Percentiles rank a stretch among this genome's conserved stretches.
These are phyloP conservation scores for cucumber (Cucumis sativus) DNA, from an alignment of 306 rosid genomes.

Conservation along the genomic window DNA sequence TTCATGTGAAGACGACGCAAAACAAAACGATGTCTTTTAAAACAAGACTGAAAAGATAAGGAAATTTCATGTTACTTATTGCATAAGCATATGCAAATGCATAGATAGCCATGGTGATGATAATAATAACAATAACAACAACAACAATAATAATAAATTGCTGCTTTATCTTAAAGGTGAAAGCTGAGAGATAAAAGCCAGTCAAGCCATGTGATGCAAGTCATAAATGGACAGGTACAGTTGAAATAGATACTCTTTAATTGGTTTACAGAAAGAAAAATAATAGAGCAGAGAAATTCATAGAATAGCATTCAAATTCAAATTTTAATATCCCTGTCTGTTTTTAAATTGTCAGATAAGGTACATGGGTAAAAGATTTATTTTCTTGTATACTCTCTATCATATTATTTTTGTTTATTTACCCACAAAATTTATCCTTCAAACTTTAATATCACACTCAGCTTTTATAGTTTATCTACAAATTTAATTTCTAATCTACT, in stretches of 20 bases:
- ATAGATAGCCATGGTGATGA: neutral
- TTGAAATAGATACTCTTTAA: neutral
- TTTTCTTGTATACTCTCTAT: no score
- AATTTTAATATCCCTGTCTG: neutral
- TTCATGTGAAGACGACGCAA: neutral
- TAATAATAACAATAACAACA: no score
- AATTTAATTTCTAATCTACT: no score
- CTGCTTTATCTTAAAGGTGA: neutral
- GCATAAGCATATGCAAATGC: neutral
- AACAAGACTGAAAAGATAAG: neutral
- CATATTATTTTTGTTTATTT: no score
- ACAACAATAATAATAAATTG: neutral
- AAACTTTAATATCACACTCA: no score
- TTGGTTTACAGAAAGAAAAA: neutral
- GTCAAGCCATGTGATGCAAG: constrained; percentile 1
- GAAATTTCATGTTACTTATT: neutral
- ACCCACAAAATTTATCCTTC: no score
- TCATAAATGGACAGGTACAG: neutral
- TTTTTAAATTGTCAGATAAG: neutral
- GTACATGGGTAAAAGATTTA: neutral
- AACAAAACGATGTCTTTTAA: neutral
- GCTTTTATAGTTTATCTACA: no score
- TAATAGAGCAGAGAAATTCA: neutral
- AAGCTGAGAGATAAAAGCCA: neutral
- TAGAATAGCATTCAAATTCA: neutral